Base-by-base conservation (phyloP, 1,284 basidiomycete genomes). In the Cystobasidium sp. region DNA sequence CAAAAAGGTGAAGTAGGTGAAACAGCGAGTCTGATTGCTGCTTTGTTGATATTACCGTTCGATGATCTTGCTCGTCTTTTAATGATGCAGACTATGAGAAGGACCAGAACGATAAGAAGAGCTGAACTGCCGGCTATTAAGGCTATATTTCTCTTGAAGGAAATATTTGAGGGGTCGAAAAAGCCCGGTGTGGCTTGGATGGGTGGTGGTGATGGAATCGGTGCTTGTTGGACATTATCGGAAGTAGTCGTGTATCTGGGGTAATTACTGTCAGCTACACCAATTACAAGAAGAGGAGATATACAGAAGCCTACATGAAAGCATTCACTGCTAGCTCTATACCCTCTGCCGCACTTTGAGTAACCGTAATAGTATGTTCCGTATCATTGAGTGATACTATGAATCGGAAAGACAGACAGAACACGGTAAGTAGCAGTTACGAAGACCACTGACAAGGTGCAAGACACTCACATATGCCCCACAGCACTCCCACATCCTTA, bases 361-460 rank as follows among this genome's bases (percentile, higher is more conserved):
- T 39, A 5, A 72, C 52, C 7, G 16, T 31, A 31, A 72, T 41
- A 1, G 49, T 65, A 41, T 72, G 69, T 61, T 64, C 51, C 10
- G 22, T 46, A 22, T 72, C 69, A 37, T 65, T 72, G 43, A 72
- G 61, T 3, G 69, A 64, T 20, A 72, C 69, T 64, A 47, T 31
- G 31, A 31, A 31, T 31, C 5, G 31, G 31, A 31, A 31, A 31
- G 31, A 31, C 31, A 18, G 49, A 24, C n/a, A 51, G 3, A 22
- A 10, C 51, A 39, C 6, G 46, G 18, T 31, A 51, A 31, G 20
- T 7, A 10, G 31, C 20, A 41, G 24, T 6, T n/a, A 61, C n/a
- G 31, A 37, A 66, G 16, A 31, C 24, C 12, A 20, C 4, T 12
- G 3, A 20, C 8, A 10, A 1, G 44, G 18, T 9, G 12, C 20